Base-by-base conservation (phyloP, 805 yeast genomes). In the Candida ascalaphidarum region DNA sequence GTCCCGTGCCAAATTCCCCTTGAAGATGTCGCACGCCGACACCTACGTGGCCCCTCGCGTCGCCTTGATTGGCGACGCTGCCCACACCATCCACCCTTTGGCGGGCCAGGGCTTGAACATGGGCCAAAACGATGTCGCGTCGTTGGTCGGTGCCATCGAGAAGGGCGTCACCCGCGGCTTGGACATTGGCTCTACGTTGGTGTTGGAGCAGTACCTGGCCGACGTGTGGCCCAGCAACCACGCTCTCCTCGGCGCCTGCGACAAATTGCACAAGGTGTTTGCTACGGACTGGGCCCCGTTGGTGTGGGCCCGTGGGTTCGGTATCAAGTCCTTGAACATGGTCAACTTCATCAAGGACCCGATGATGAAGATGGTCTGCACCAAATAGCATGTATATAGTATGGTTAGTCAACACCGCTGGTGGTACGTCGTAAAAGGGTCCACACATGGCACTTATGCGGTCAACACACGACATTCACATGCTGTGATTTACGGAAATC, bases 51-150 rank as follows among this genome's bases (percentile, higher is more conserved):
- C 74, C 2, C 88, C 82, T 3, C 66, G 97, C 40, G 69, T 89
- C 17, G 97, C 96, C 0, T 59, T 92, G n/a, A 82, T 89, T 7
- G 98, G 98, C 15, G 98, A 92, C 55, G 97, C 98, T 2, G 97
- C 97, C 0, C 98, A 92, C 44, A 81, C 96, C 0, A 84, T 95
- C 2, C 97, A 92, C 51, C 98, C 98, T 3, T 65, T 92, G 34
- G 96, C 96, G 4, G 98, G 98, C 7, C 98, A 92, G 56, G 98
- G 98, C 15, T 68, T 92, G 32, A 92, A 92, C 53, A 86, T 89
- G 95, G 98, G 98, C 13, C 96, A 88, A 52, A 78, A 81, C 16
- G 98, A 92, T 50, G 96, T 84, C 2, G 76, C 77, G 33, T 61
- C 77, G 2, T 62, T 92, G 17, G 75, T 79, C 1, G 58, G 49